phyloP scores from a whole-genome alignment of 176 grass and related monocot species.

The Saccharum officinarum region DNA sequence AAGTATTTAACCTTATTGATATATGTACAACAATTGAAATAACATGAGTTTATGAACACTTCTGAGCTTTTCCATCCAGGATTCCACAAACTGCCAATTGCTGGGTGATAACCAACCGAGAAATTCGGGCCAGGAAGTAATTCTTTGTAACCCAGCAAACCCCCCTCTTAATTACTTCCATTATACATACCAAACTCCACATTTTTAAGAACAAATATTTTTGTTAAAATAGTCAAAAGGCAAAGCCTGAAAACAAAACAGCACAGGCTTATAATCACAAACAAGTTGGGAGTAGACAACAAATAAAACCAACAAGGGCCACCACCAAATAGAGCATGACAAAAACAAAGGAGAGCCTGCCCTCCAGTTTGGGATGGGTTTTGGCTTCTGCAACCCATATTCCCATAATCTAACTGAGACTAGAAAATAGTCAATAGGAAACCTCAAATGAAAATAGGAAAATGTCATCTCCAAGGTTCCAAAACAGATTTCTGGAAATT shows the following conservation, averaged over 20 bases:
- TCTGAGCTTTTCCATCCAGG: neutral
- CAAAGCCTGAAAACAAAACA: neutral
- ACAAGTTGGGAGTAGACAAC: neutral
- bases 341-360: neutral
- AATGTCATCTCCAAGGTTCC: neutral
- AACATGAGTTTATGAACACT: neutral
- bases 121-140: neutral
- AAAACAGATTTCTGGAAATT: neutral
- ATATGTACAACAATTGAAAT: neutral
- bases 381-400: neutral
- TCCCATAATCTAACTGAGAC: neutral
- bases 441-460: neutral
- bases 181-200: neutral
- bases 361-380: neutral
- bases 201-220: neutral
- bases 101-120: neutral
- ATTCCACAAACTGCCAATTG: neutral
- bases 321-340: neutral
- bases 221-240: neutral
- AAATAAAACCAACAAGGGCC: neutral
- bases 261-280: neutral
- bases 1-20: neutral
- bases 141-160: no score
- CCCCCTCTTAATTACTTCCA: neutral
- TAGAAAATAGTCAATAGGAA: neutral